These are phyloP conservation scores for Globisporangium carolinianum DNA, from an alignment of 352 stramenopile genomes.

Conservation along the genomic window DNA sequence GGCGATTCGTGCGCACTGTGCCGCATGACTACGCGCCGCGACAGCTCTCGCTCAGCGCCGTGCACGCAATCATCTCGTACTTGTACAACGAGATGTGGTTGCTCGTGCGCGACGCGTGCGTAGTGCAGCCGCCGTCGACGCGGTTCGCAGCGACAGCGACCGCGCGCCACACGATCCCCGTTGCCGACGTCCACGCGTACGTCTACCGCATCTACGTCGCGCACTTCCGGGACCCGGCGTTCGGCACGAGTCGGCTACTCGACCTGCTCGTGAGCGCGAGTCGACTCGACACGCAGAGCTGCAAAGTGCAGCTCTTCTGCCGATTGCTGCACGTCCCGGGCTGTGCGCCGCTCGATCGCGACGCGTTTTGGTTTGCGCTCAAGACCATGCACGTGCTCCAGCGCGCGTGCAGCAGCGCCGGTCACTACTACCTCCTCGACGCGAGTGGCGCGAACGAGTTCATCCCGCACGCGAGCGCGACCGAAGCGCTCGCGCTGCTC, in stretches of 20 bases:
- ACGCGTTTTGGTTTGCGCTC: conserved; percentile 51
- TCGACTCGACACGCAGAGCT: conserved; percentile 48
- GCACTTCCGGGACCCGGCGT: conserved; percentile 32
- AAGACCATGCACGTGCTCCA: conserved; percentile 42
- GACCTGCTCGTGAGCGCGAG: conserved; percentile 37
- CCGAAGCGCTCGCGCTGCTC: conserved; percentile 29
- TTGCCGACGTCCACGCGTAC: conserved; percentile 29
- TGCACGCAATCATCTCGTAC: conserved; percentile 39
- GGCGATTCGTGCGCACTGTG: conserved; percentile 19
- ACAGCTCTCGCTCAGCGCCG: conserved; percentile 26
- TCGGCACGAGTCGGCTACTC: conserved; percentile 31
- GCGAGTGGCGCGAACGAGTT: conserved; percentile 39
- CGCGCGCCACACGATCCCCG: conserved; percentile 12
- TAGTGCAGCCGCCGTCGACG: conserved; percentile 14
- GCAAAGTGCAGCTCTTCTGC: conserved; percentile 48
- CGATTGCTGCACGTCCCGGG: conserved; percentile 30
- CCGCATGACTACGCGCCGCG: conserved; percentile 28
- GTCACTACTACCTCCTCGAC: conserved; percentile 43
- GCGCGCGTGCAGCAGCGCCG: conserved; percentile 23
- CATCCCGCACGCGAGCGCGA: conserved; percentile 30
- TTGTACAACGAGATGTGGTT: conserved; percentile 40
- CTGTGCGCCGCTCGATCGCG: conserved; percentile 22
- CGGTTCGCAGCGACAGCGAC: conserved; percentile 10
- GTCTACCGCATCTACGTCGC: conserved; percentile 45
- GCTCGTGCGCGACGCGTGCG: conserved; percentile 30